phyloP scores from a whole-genome alignment of 768 basidiomycete species.

The Pulveroboletus sp. region DNA sequence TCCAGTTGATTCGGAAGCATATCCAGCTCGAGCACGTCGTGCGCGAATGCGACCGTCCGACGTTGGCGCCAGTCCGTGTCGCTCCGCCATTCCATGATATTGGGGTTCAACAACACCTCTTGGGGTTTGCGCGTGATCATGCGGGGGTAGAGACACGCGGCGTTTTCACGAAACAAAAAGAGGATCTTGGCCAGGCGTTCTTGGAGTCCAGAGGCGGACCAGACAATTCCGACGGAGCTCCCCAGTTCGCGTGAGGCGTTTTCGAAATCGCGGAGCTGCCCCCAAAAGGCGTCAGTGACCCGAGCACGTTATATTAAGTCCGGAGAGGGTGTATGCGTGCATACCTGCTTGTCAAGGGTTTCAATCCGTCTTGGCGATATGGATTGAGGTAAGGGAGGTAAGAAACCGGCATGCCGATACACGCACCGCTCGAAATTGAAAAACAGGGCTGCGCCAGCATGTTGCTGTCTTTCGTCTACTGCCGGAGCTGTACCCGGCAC shows the following conservation, averaged over 20 bases:
- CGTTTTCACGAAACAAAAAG: conserved; percentile 52
- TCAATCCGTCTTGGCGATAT: conserved; percentile 37
- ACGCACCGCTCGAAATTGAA: conserved; percentile 43
- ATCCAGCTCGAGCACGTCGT: conserved; percentile 43
- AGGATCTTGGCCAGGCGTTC: conserved; percentile 48
- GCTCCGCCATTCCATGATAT: conserved; percentile 28
- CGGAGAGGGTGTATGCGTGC: not conserved
- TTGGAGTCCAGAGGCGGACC: conserved; percentile 47
- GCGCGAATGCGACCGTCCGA: conserved; percentile 34
- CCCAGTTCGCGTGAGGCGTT: conserved; percentile 54
- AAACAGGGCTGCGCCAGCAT: conserved; percentile 43
- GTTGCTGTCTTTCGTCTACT: conserved; percentile 48
- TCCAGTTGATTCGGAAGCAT: conserved; percentile 45
- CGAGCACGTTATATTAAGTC: not conserved
- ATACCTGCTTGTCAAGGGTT: conserved; percentile 46
- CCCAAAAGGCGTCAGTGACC: too few relatives aligned
- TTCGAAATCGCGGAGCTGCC: conserved; percentile 53
- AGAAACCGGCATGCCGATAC: not conserved
- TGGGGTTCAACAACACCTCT: conserved; percentile 33
- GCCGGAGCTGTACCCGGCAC: conserved; percentile 28
- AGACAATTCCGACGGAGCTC: conserved; percentile 53
- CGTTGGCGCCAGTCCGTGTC: conserved; percentile 31
- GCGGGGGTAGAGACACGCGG: conserved; percentile 49
- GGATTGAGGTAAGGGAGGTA: not conserved
- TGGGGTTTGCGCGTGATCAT: conserved; percentile 37